These are phyloP conservation scores for Hericium alpestre DNA, from an alignment of 768 basidiomycete genomes.

Conservation along the genomic window DNA sequence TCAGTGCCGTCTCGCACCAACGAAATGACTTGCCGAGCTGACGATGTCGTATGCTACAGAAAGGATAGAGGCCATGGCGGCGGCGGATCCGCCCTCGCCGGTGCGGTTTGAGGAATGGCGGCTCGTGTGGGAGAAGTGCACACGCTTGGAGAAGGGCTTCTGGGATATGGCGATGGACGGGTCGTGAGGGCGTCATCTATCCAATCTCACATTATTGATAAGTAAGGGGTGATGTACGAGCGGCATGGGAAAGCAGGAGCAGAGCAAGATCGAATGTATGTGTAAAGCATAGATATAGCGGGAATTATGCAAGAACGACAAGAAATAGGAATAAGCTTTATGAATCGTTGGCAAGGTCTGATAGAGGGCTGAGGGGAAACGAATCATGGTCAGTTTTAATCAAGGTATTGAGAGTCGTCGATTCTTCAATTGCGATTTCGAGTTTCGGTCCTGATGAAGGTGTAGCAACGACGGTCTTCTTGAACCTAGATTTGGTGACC, in stretches of 20 bases:
- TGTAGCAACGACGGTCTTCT: slow-evolving; percentile 1
- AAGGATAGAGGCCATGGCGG: slow-evolving; percentile 59
- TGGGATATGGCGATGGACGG: slow-evolving; percentile 62
- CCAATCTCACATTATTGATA: too few species aligned
- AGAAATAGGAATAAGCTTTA: too few species aligned
- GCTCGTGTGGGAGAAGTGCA: slow-evolving; percentile 65
- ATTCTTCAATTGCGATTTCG: slow-evolving; percentile 28
- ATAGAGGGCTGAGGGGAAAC: background rate
- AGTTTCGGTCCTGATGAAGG: slow-evolving; percentile 24
- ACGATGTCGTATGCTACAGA: slow-evolving; percentile 32
- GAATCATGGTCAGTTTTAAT: background rate
- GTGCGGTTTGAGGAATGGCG: slow-evolving; percentile 54
- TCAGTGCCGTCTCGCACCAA: slow-evolving; percentile 24
- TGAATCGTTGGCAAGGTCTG: background rate
- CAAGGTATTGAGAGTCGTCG: background rate
- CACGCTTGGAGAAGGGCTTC: slow-evolving; percentile 70
- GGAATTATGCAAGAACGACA: background rate
- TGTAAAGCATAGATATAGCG: background rate
- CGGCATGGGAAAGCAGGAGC: too few species aligned
- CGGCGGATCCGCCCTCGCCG: slow-evolving; percentile 51
- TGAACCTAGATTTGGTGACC: slow-evolving; percentile 14
- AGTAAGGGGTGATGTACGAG: too few species aligned
- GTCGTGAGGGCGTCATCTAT: slow-evolving; percentile 2
- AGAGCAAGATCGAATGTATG: background rate
- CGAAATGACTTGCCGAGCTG: background rate